Conservation (phyloP, 768 basidiomycete genomes). For the Serendipita sp. region DNA sequence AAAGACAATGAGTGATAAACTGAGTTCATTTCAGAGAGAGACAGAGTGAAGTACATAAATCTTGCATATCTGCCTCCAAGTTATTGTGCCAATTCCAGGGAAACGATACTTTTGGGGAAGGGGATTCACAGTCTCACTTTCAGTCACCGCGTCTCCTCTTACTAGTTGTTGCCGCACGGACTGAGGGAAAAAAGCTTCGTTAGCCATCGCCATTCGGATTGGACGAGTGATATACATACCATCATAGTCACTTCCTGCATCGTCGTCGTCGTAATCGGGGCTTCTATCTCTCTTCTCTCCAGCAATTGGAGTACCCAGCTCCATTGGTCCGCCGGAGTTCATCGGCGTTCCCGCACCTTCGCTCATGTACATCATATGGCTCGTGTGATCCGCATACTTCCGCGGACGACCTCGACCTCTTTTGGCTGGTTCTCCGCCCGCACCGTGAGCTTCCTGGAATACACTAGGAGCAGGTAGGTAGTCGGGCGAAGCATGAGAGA, state of each 20-base stretch:
- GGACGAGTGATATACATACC: neutral
- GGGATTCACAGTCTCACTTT: neutral
- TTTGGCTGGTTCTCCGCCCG: neutral
- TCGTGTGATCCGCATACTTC: conserved; percentile 4
- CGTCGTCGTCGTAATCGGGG: conserved; percentile 5
- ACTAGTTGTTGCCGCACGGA: neutral
- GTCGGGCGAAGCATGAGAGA: conserved; percentile 12
- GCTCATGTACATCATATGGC: conserved; percentile 5
- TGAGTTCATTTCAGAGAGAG: neutral
- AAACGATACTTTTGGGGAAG: too few relatives aligned
- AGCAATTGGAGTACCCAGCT: neutral
- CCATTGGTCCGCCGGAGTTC: neutral
- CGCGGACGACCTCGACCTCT: neutral
- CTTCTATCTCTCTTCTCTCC: conserved; percentile 7
- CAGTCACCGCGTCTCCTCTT: neutral
- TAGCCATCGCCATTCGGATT: neutral
- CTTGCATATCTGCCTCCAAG: neutral
- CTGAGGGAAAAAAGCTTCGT: neutral
- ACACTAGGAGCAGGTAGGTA: neutral
- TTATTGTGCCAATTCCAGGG: neutral
- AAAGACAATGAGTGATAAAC: neutral
- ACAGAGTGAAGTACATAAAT: neutral
- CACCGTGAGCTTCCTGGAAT: neutral
- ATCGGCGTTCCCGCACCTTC: conserved; percentile 1
- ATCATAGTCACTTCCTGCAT: conserved; percentile 3